phyloP scores from a whole-genome alignment of 139 green algal species.

The Klebsormidium nitens region DNA sequence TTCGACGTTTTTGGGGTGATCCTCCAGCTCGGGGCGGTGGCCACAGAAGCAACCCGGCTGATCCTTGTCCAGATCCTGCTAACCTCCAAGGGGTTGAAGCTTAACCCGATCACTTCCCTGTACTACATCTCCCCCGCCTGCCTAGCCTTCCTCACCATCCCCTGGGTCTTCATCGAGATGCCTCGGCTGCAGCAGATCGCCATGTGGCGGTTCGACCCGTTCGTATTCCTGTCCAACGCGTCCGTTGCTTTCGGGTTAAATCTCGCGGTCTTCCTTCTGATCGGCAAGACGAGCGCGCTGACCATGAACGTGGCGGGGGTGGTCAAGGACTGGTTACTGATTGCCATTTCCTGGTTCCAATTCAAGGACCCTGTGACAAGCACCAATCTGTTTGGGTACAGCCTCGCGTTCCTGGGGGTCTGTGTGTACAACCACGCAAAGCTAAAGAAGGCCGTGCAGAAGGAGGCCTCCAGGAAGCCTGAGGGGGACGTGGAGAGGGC shows the following conservation, averaged over 20 bases:
- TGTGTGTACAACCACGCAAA: constrained; percentile 50
- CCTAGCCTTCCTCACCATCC: constrained; percentile 65
- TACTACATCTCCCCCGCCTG: constrained; percentile 86
- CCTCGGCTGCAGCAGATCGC: constrained; percentile 14
- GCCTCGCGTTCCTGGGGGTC: constrained; percentile 53
- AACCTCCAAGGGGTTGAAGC: constrained; percentile 67
- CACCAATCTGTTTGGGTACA: constrained; percentile 79
- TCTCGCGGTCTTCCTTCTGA: constrained; percentile 52
- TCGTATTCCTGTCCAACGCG: constrained; percentile 83
- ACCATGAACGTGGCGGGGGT: constrained; percentile 75
- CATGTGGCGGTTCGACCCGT: constrained; percentile 50
- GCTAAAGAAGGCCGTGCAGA: constrained; percentile 13
- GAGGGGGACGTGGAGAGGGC: no score
- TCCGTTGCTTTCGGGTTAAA: constrained; percentile 74
- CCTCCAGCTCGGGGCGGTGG: constrained; percentile 82
- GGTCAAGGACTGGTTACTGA: constrained; percentile 98
- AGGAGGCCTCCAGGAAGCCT: no score
- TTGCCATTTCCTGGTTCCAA: constrained; percentile 80
- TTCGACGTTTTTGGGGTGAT: constrained; percentile 79
- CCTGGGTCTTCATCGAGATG: constrained; percentile 57
- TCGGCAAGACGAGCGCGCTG: constrained; percentile 85
- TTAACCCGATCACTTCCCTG: constrained; percentile 81
- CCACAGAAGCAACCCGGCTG: constrained; percentile 61
- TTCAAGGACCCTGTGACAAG: constrained; percentile 67
- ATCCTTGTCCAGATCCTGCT: constrained; percentile 75